phyloP scores from a whole-genome alignment of 2,329 filamentous ascomycete species.

The Dactylellina parvicollis region DNA sequence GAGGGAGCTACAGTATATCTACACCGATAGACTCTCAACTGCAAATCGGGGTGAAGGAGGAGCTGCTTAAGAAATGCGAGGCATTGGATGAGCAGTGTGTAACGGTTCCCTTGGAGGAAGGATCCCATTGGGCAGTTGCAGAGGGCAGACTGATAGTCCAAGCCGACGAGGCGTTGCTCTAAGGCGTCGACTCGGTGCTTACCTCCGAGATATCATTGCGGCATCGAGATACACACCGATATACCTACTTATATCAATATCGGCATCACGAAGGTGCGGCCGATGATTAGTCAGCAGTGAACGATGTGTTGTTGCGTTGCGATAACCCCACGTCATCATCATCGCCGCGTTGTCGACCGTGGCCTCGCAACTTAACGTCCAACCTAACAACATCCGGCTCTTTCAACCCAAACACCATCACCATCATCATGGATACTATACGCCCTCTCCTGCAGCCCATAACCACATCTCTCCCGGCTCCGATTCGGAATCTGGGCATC shows the following conservation, averaged over 20 bases:
- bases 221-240: too few species aligned
- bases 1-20: not conserved
- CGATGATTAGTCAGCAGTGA: constrained; percentile 21
- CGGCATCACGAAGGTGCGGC: too few species aligned
- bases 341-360: constrained; percentile 7
- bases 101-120: not conserved
- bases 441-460: constrained; percentile 72
- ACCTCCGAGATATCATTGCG: too few species aligned
- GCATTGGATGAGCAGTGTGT: not conserved
- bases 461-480: constrained; percentile 76
- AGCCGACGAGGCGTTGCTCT: constrained; percentile 8
- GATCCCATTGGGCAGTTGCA: constrained; percentile 8
- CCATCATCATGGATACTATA: constrained; percentile 69
- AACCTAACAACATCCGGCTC: too few species aligned
- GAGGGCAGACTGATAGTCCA: constrained; percentile 13
- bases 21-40: not conserved
- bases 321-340: constrained; percentile 51
- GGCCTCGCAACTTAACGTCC: not conserved
- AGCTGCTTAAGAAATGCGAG: not conserved
- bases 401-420: not conserved
- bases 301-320: constrained; percentile 36
- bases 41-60: too few species aligned
- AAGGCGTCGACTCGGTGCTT: too few species aligned
- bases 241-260: too few species aligned
- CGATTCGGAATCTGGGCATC: constrained; percentile 77